Base-by-base conservation (phyloP, 2,329 filamentous ascomycete genomes). In the Ophiosphaerella narmari region DNA sequence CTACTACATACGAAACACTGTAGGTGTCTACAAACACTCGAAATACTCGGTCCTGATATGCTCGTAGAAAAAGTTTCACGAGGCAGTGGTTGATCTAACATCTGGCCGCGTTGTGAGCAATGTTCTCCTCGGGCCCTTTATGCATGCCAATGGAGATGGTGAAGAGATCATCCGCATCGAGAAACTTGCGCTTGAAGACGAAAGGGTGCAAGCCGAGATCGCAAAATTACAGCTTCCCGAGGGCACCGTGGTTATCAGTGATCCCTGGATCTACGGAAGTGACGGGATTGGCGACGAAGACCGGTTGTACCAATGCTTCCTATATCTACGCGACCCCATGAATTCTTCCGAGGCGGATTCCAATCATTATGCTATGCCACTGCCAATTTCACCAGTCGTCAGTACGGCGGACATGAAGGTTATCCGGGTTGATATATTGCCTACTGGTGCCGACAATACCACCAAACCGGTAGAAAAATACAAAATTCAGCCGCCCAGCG, bases 261-360 rank as follows among this genome's bases (percentile, higher is more conserved):
- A 86, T 55, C 83, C 83, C 0, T 91, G 88, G 88, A 89, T 89
- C 33, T 91, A 90, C 55, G 83, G 77, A 7, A 71, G 76, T 9
- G 78, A 80, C 60, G 78, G 78, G n/a, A 59, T 80, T 35, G 66
- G 73, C 45, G 78, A 80, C 43, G 75, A 78, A 43, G 73, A 78
- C 9, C 66, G 77, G 14, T 62, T 83, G 59, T 86, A 81, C 65
- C 85, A 88, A 65, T 85, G 82, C 69, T 88, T 86, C 71, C 70
- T 88, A 46, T 89, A 89, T 71, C 79, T 87, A 71, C 77, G 84
- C 18, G 85, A 87, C 56, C 84, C 85, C 2, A 72, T 76, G 26
- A 86, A 88, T 63, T 61, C 82, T 0, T 66, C 74, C 6, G 82
- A 87, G 60, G 70, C 74, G n/a, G 86, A 90, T 62, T 82, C 82